Conservation (phyloP, 1,284 basidiomycete species). For the Afroboletus lepidellus region DNA sequence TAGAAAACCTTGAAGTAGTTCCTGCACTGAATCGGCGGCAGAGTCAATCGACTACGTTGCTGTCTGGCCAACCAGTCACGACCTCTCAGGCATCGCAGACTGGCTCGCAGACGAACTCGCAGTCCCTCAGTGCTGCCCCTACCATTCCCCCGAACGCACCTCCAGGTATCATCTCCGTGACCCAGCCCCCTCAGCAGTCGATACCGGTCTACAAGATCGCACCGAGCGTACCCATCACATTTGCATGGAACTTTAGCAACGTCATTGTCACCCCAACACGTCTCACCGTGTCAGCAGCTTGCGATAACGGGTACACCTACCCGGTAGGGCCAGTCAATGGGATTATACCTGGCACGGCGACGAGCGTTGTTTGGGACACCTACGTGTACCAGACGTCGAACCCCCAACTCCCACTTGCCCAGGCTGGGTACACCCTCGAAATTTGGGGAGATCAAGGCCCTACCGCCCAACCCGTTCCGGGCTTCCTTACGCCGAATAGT, state of each 20-base stretch:
- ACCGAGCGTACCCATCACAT: constrained; percentile 69
- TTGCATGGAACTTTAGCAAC: constrained; percentile 84
- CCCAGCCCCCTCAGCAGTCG: constrained; percentile 74
- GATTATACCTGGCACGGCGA: constrained; percentile 65
- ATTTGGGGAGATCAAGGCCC: constrained; percentile 82
- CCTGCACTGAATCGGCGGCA: not conserved
- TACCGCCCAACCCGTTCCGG: constrained; percentile 53
- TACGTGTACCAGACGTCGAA: constrained; percentile 70
- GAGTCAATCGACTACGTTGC: not conserved
- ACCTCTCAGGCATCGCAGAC: not conserved
- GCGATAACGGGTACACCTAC: constrained; percentile 84
- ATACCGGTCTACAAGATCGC: constrained; percentile 89
- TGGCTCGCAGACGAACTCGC: constrained; percentile 5
- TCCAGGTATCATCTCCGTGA: constrained; percentile 68
- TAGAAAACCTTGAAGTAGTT: not conserved
- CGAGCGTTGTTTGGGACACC: constrained; percentile 78
- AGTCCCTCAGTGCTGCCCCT: constrained; percentile 12
- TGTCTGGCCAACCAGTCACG: not conserved
- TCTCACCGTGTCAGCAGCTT: constrained; percentile 78
- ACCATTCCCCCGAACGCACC: constrained; percentile 57
- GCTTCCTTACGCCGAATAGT: constrained; percentile 68
- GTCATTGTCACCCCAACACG: constrained; percentile 65
- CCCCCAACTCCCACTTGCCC: constrained; percentile 65
- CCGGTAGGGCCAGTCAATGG: constrained; percentile 78
- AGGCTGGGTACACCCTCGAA: constrained; percentile 71